Evolutionary conservation across 2,329 filamentous ascomycete genomes (phyloP), one percentile per base, ranked within the genome.

Genomic region (Ophiostoma montium): DNA sequence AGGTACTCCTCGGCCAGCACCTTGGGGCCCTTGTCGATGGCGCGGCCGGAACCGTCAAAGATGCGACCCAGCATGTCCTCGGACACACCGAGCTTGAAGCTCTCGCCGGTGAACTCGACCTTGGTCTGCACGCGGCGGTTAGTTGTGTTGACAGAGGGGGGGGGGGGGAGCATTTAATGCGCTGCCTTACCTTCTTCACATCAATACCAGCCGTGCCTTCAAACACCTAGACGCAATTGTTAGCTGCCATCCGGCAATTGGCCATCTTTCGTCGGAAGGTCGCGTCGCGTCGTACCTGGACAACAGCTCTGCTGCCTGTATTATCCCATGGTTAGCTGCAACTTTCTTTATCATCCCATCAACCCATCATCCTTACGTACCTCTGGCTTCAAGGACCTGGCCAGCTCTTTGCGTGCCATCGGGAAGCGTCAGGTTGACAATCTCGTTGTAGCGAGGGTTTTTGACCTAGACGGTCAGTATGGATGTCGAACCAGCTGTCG

Each of bases 31-130:
- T 96, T 98, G 72, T 98, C 92, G 66, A 98, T 98, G 59, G 94
- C 86, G 67, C 90, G 84, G 63, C 92, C 92, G 53, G 92, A 96
- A 61, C 92, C 92, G 72, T 98, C 89, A 65, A 98, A 98, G 67
- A 96, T 88, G 72, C 94, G 90, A 57, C 92, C 92, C 69, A 98
- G 71, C 92, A 98, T 98, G 73, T 98, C 92, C 71, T 98, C 94
- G 47, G 92, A 96, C 53, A 98, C 92, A 68, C 92, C 92, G 48
- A 98, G 84, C 78, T 96, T 96, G 72, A 98, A 73, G 72, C 86
- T 96, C 71, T 95, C 79, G 53, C 92, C 92, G 31, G 86, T 94
- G 68, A 98, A 96, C 66, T 98, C 86, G 66, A 98, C 90, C 76
- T 84, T 94, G 49, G 90, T 95, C 89, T 92, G 62, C 13, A 39